phyloP scores from a whole-genome alignment of 768 basidiomycete species.

The Suillus variegatus region DNA sequence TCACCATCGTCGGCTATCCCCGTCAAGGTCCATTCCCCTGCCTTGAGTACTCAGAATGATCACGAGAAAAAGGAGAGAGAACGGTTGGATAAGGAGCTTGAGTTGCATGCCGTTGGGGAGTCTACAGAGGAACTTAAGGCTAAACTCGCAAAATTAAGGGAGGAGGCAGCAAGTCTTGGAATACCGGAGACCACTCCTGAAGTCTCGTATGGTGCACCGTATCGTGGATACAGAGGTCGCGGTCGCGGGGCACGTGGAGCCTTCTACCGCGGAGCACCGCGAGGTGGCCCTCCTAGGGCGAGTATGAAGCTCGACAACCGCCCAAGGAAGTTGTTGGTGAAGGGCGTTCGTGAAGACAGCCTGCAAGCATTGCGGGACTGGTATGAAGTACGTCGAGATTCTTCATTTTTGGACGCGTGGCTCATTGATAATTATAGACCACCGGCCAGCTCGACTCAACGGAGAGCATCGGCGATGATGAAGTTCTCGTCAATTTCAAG shows the following conservation, averaged over 20 bases:
- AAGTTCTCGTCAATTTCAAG: slow-evolving; percentile 68
- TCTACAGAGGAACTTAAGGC: slow-evolving; percentile 73
- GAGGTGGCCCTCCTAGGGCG: slow-evolving; percentile 65
- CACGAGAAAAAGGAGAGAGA: slow-evolving; percentile 61
- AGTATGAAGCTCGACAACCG: slow-evolving; percentile 93
- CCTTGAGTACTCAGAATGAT: slow-evolving; percentile 36
- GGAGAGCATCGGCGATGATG: slow-evolving; percentile 54
- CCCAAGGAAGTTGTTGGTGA: slow-evolving; percentile 76
- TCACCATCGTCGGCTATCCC: slow-evolving; percentile 30
- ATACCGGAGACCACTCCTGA: slow-evolving; percentile 50
- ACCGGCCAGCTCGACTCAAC: slow-evolving; percentile 72
- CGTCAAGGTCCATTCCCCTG: slow-evolving; percentile 30
- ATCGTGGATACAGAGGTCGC: slow-evolving; percentile 71
- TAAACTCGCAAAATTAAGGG: slow-evolving; percentile 74
- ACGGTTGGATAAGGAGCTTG: slow-evolving; percentile 82
- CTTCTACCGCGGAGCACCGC: slow-evolving; percentile 59
- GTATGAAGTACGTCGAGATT: slow-evolving; percentile 63
- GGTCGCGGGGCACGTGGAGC: slow-evolving; percentile 58
- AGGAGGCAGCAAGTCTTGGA: slow-evolving; percentile 80
- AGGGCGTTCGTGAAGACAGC: slow-evolving; percentile 59
- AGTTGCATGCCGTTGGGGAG: slow-evolving; percentile 52
- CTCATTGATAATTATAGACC: slow-evolving; percentile 42
- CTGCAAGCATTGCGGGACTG: slow-evolving; percentile 72
- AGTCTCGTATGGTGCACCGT: slow-evolving; percentile 40
- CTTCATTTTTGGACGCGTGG: neutral